Base-by-base conservation (phyloP, 768 basidiomycete species). In the Serendipita sp. region DNA sequence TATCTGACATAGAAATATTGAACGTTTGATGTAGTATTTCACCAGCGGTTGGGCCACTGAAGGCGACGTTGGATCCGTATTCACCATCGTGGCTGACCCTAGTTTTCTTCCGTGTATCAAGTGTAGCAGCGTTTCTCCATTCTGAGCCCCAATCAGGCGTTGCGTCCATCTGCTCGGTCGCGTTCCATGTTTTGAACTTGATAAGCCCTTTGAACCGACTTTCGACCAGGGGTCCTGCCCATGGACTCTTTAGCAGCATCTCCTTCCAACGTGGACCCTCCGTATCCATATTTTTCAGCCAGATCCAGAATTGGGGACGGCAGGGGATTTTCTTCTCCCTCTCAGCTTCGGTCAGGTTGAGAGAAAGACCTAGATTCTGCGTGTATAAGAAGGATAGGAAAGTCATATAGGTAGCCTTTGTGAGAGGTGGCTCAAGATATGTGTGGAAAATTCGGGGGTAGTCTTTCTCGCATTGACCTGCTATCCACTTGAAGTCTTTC, bases 381-480 rank as follows among this genome's bases (percentile, higher is more conserved):
- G 95, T 96, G 77, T 85, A 98, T 41, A 98, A 81, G 79, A 92
- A 99, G 16, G 93, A 96, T 28, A 95, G 78, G 51, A 97, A 79
- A 0, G 95, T 92, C 66, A 92, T 83, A 78, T 99, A 98, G 2
- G 96, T 96, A 74, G 97, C 97, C 78, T 99, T 96, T 7, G 93
- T 96, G 78, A 99, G 97, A 0, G 91, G 86, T 0, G 96, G 95
- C 1, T 94, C 90, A 95, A 96, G 98, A 78, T 96, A 99, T 86
- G 97, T 96, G 75, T 99, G 96, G 79, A 95, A 98, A 36, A 97
- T 75, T 41, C 89, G 83, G 3, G 92, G 88, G 70, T 87, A 84
- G 68, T 90, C 86, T 0, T 85, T 80, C 70, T 96, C 91, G 74
- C 96, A 99, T 1, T 85, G 79, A 76, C 72, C 2, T 80, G 73